Evolutionary conservation across 495 filamentous ascomycete genomes (phyloP).

Genomic region (Annulohypoxylon bovei): DNA sequence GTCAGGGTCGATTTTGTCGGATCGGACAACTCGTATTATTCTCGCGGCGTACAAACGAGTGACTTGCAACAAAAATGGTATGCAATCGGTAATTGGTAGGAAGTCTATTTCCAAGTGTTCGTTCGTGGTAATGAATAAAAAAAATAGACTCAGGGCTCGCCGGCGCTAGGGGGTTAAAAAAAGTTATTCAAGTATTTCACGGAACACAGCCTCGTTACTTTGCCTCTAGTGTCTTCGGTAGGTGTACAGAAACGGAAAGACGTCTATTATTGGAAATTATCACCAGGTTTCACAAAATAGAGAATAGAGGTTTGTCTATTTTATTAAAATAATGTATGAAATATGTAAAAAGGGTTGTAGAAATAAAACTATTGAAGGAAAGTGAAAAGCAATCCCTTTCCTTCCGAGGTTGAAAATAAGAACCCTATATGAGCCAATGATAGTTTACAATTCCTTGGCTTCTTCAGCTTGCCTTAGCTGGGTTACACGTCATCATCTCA

Average conservation of each 20-base stretch:
- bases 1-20: neutral
- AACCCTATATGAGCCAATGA: conserved; percentile 16
- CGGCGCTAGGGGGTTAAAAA: conserved; percentile 17
- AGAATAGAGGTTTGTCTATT: neutral
- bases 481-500: conserved; percentile 28
- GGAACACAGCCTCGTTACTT: conserved; percentile 27
- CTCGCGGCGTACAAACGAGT: neutral
- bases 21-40: neutral
- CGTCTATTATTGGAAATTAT: neutral
- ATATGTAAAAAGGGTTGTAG: neutral
- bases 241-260: neutral
- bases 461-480: conserved; percentile 13
- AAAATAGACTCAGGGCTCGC: conserved; percentile 5
- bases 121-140: neutral
- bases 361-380: neutral
- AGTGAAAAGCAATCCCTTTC: neutral
- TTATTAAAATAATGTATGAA: neutral
- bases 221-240: neutral
- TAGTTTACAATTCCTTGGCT: conserved; percentile 29
- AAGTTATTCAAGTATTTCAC: conserved; percentile 27
- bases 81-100: neutral
- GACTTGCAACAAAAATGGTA: neutral
- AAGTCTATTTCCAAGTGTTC: neutral
- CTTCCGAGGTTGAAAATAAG: neutral
- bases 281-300: conserved; percentile 2